Base-by-base conservation (phyloP, 2,329 filamentous ascomycete species). In the Zasmidium citrigriseum region DNA sequence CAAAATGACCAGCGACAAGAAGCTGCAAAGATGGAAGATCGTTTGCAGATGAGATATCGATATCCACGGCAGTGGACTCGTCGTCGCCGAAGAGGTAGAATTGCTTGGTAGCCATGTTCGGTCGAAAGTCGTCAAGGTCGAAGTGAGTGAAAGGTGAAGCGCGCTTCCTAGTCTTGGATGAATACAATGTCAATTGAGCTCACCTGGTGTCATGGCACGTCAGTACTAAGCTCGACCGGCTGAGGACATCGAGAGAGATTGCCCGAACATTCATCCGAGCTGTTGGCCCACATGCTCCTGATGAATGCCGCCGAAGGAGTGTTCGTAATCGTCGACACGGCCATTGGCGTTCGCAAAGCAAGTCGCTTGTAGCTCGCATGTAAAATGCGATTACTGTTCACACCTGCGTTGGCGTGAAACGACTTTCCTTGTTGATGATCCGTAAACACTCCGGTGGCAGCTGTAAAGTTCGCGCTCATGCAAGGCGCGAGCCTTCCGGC, bases 11-110 rank as follows among this genome's bases (percentile, higher is more conserved):
- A 18, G 67, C 70, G 12, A 73, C 65, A 2, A 68, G 34, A 34
- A 63, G 59, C 46, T 67, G 64, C 47, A 73, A 45, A 45, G 64
- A 64, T 11, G 69, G 67, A 29, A 72, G 57, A 29, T 63, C 64
- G 1, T 55, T 61, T 46, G 60, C 62, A n/a, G 65, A 51, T 24
- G 67, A 63, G 27, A 70, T 55, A 11, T 69, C 64, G 46, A 73
- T 63, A 7, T 63, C 55, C 47, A 60, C 61, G 11, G 66, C 56
- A 25, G 64, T 62, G 4, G 61, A 53, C 21, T 64, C 53, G 38
- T 67, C 62, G 20, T 72, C 67, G 52, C 70, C 70, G 9, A 67
- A 54, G 16, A 73, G 63, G 50, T 67, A 71, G 61, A 73, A 73
- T 16, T 61, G 10, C 48, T 57, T 48, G n/a, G 46, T 25, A 16